A percentile compares a stretch with the other conserved stretches of the same genome.
Evolutionary conservation across 2,329 filamentous ascomycete genomes (phyloP).

Genomic region (Raffaelea albimanens): DNA sequence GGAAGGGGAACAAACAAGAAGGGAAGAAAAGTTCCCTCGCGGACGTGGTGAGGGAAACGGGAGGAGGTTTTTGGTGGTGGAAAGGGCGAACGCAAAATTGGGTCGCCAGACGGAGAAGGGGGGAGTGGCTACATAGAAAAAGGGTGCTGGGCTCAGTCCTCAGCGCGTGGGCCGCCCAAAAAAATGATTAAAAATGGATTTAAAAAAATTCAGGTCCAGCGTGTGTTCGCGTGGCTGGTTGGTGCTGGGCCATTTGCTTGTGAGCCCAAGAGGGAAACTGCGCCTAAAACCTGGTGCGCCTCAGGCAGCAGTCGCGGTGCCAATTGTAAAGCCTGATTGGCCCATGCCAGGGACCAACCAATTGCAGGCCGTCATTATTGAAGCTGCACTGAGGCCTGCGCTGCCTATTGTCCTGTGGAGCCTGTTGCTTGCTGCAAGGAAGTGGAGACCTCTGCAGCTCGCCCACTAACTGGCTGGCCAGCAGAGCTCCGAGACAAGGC

Average conservation of each 20-base stretch:
- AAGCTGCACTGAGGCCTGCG: too few relatives aligned
- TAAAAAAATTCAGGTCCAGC: too few relatives aligned
- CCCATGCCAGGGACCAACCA: background rate
- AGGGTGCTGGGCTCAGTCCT: background rate
- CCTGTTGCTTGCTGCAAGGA: too few relatives aligned
- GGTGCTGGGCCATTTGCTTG: too few relatives aligned
- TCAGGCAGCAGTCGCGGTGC: background rate
- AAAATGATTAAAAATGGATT: too few relatives aligned
- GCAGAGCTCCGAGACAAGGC: background rate
- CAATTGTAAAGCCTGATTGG: constrained; percentile 1
- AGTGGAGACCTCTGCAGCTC: background rate
- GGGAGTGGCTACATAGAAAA: background rate
- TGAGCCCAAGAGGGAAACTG: background rate
- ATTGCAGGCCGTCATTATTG: background rate
- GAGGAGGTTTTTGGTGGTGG: constrained; percentile 1
- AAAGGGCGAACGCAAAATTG: background rate
- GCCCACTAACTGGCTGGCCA: background rate
- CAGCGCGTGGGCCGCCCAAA: too few relatives aligned
- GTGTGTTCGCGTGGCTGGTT: too few relatives aligned
- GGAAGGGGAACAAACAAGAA: background rate
- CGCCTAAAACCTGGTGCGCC: too few relatives aligned
- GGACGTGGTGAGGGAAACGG: background rate
- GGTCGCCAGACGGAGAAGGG: background rate
- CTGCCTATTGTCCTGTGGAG: background rate
- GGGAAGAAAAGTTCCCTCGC: background rate